Evolutionary conservation across 768 basidiomycete species (phyloP).

Genomic region (Tricholomella constricta): DNA sequence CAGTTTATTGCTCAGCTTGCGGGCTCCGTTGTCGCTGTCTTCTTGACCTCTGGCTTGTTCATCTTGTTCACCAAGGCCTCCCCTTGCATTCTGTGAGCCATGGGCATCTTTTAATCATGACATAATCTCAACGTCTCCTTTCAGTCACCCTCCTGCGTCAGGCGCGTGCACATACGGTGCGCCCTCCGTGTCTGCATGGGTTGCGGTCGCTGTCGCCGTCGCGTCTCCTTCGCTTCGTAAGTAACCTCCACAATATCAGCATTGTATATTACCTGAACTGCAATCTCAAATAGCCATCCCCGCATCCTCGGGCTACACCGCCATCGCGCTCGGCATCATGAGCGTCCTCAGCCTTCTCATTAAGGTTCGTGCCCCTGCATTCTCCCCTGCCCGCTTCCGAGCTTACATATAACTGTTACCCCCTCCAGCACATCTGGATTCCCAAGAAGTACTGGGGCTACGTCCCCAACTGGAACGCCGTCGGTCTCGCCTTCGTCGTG

Average conservation of each 20-base stretch:
- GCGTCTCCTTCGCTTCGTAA: slow-evolving; percentile 48
- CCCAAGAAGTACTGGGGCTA: slow-evolving; percentile 51
- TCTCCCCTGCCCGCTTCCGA: background rate
- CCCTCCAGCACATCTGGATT: slow-evolving; percentile 43
- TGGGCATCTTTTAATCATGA: slow-evolving; percentile 12
- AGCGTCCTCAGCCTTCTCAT: slow-evolving; percentile 46
- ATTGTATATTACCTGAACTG: background rate
- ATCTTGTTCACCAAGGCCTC: slow-evolving; percentile 63
- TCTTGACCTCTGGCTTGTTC: slow-evolving; percentile 59
- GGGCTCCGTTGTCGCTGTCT: slow-evolving; percentile 60
- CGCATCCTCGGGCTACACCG: slow-evolving; percentile 55
- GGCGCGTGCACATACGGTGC: slow-evolving; percentile 53
- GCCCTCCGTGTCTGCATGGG: slow-evolving; percentile 59
- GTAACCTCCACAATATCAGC: slow-evolving; percentile 11
- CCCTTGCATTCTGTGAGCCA: slow-evolving; percentile 63
- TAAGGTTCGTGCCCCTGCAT: slow-evolving; percentile 37
- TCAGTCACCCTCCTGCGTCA: slow-evolving; percentile 29
- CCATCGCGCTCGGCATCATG: slow-evolving; percentile 52
- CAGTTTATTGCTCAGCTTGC: slow-evolving; percentile 63
- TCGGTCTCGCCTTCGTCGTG: slow-evolving; percentile 56
- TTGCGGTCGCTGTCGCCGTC: slow-evolving; percentile 55
- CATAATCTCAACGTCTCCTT: background rate
- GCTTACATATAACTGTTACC: background rate
- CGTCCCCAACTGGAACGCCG: slow-evolving; percentile 59
- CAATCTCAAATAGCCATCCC: slow-evolving; percentile 44